Evolutionary conservation across 306 rosid genomes (phyloP).

Genomic region (Pachyrhizus erosus): DNA sequence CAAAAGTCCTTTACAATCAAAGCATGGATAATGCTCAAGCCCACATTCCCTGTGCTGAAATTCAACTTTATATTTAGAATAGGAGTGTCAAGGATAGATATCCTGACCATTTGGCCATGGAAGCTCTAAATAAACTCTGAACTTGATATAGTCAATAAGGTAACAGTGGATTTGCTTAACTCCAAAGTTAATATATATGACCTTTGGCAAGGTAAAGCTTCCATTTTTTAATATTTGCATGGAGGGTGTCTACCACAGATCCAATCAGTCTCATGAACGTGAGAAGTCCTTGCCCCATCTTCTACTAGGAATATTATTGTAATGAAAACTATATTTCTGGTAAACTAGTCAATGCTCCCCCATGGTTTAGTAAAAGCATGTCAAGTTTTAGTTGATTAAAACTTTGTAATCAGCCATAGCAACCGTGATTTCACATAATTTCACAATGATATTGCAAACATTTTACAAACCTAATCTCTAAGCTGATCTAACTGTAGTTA

Average conservation of each 20-base stretch:
- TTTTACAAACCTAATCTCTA: slow-evolving; percentile 21
- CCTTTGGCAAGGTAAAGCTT: slow-evolving; percentile 25
- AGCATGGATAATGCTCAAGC: not conserved
- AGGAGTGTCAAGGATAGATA: not conserved
- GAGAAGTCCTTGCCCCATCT: not conserved
- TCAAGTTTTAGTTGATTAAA: not conserved
- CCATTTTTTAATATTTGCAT: slow-evolving; percentile 17
- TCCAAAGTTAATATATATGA: slow-evolving; percentile 6
- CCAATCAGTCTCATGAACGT: slow-evolving; percentile 4
- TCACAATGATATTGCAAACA: not conserved
- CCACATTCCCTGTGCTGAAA: not conserved
- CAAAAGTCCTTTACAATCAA: not conserved
- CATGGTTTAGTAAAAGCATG: slow-evolving; percentile 5
- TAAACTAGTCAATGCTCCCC: slow-evolving; percentile 3
- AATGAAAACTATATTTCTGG: slow-evolving; percentile 7
- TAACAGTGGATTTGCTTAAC: not conserved
- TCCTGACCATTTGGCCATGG: not conserved
- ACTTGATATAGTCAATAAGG: slow-evolving; percentile 13
- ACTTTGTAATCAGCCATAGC: not conserved
- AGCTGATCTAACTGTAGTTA: slow-evolving; percentile 8
- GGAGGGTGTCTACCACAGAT: slow-evolving; percentile 12
- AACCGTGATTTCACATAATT: not conserved
- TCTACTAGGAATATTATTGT: not conserved
- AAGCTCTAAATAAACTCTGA: no score
- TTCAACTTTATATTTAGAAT: not conserved